Evolutionary conservation across 306 rosid species (phyloP).

Genomic region (Quercus robur): DNA sequence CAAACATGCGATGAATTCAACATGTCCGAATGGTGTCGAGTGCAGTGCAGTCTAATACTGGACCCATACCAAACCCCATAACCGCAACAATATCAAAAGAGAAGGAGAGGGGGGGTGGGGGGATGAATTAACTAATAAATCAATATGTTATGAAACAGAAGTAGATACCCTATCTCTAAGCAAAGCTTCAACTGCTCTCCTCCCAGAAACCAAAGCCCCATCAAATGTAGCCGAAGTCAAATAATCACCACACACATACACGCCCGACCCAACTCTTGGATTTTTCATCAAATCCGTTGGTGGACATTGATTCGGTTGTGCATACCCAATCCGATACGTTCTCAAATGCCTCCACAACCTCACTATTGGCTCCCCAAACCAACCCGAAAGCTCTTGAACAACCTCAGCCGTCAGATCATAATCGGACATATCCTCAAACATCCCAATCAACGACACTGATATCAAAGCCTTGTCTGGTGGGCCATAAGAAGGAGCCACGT

Average conservation of each 20-base stretch:
- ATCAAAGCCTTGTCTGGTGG: conserved; percentile 58
- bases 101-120: too few relatives aligned
- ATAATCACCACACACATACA: conserved; percentile 77
- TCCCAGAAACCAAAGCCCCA: conserved; percentile 84
- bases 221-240: conserved; percentile 80
- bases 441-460: conserved; percentile 67
- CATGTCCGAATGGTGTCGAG: too few relatives aligned
- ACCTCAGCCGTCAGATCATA: conserved; percentile 47
- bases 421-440: conserved; percentile 36
- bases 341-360: conserved; percentile 60
- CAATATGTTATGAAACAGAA: not conserved
- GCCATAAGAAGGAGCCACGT: conserved; percentile 74
- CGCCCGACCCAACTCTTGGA: conserved; percentile 49
- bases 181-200: conserved; percentile 73
- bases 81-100: too few relatives aligned
- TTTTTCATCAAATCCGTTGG: conserved; percentile 53
- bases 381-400: conserved; percentile 47
- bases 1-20: too few relatives aligned
- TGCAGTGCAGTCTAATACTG: too few relatives aligned
- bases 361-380: conserved; percentile 61
- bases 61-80: too few relatives aligned
- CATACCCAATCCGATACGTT: conserved; percentile 64
- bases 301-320: conserved; percentile 85
- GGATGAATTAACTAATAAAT: too few relatives aligned
- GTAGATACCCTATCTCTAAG: conserved; percentile 40